Percentiles rank a stretch among this genome's conserved stretches.
Evolutionary conservation across 2,329 filamentous ascomycete species (phyloP).

Genomic region (Penicillium concentricum): DNA sequence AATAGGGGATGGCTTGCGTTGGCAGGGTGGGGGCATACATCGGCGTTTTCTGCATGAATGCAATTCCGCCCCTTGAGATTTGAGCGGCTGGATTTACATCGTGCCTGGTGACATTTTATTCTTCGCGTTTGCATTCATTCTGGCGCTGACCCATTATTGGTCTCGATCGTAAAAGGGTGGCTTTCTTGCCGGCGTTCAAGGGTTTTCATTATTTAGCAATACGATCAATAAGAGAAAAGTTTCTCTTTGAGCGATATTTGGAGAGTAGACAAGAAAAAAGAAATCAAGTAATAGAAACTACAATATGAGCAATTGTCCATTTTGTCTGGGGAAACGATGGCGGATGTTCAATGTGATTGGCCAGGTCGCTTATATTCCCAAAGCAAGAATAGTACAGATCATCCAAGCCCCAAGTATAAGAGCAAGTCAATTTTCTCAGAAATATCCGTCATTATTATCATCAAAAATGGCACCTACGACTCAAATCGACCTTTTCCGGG

Average conservation of each 20-base stretch:
- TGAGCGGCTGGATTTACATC: neutral
- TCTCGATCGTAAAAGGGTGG: neutral
- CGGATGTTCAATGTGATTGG: neutral
- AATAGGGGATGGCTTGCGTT: neutral
- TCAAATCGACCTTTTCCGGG: constrained; percentile 42
- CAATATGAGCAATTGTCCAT: neutral
- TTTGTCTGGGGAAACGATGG: neutral
- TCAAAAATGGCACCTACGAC: neutral
- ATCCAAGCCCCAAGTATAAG: neutral
- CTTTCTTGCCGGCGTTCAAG: constrained; percentile 3
- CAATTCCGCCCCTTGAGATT: neutral
- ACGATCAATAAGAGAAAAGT: neutral
- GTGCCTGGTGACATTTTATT: neutral
- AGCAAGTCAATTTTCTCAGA: neutral
- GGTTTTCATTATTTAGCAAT: neutral
- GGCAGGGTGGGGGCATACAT: neutral
- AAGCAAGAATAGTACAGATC: neutral
- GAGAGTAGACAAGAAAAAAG: neutral
- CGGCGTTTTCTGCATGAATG: constrained; percentile 3
- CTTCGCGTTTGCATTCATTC: constrained; percentile 8
- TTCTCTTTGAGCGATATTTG: neutral
- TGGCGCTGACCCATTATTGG: constrained; percentile 5
- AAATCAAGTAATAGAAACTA: neutral
- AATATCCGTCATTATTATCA: neutral
- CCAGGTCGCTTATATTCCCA: constrained; percentile 4